Conservation (phyloP, 148 eudicot genomes). For the Simmondsia chinensis region DNA sequence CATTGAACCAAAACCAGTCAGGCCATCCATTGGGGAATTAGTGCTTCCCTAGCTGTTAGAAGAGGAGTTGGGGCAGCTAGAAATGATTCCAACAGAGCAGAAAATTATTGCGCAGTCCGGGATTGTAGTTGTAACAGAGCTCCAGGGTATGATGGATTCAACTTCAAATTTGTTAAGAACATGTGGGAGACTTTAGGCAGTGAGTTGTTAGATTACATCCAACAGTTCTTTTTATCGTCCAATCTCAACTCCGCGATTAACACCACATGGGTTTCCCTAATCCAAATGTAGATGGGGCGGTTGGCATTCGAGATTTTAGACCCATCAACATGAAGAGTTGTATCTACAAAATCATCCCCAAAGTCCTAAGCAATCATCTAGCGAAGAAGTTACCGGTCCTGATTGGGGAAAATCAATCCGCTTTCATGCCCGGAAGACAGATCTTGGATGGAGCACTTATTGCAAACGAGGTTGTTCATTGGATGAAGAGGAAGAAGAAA, state of each 20-base stretch:
- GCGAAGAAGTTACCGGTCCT: too few relatives aligned
- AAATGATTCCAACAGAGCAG: background rate
- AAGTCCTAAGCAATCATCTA: too few relatives aligned
- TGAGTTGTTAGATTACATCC: background rate
- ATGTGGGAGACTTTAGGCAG: background rate
- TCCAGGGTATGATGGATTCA: background rate
- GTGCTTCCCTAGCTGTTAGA: background rate
- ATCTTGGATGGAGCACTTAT: background rate
- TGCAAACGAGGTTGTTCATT: background rate
- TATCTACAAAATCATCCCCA: too few relatives aligned
- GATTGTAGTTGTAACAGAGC: too few relatives aligned
- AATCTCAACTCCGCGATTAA: background rate
- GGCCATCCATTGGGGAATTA: background rate
- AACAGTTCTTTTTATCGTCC: background rate
- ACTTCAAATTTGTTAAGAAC: background rate
- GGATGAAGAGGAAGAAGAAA: background rate
- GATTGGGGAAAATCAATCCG: background rate
- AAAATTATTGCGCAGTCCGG: background rate
- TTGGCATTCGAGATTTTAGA: background rate
- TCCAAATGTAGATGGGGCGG: background rate
- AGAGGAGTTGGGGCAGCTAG: background rate
- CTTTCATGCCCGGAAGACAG: background rate
- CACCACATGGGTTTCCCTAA: background rate
- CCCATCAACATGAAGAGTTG: background rate
- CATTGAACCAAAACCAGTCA: background rate